Evolutionary conservation across 345 rosid species (phyloP).

Genomic region (Trapa incisa): DNA sequence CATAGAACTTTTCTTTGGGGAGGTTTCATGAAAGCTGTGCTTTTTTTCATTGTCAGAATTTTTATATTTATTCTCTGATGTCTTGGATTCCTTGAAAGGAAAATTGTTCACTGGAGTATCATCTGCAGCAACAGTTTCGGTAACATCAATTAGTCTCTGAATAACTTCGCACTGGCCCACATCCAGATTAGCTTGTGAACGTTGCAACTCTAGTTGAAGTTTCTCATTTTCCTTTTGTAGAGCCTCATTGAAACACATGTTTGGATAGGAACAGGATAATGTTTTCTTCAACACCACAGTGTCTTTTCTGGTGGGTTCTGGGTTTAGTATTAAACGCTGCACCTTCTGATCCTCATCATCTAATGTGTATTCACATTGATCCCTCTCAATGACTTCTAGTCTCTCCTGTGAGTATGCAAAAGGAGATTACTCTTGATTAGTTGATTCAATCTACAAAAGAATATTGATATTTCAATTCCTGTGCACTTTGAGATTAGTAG

Average conservation of each 20-base stretch:
- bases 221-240: slow-evolving; percentile 64
- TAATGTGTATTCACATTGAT: slow-evolving; percentile 78
- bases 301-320: slow-evolving; percentile 55
- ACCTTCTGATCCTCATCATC: slow-evolving; percentile 88
- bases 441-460: not conserved
- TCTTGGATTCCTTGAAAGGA: slow-evolving; percentile 37
- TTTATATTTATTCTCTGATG: slow-evolving; percentile 30
- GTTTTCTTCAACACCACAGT: slow-evolving; percentile 64
- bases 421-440: not conserved
- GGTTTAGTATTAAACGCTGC: slow-evolving; percentile 66
- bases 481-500: not conserved
- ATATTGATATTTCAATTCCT: not conserved
- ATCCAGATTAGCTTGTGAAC: slow-evolving; percentile 73
- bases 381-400: slow-evolving; percentile 71
- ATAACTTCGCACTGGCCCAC: slow-evolving; percentile 81
- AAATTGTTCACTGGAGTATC: slow-evolving; percentile 29
- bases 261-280: slow-evolving; percentile 81
- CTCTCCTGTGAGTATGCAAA: slow-evolving; percentile 49
- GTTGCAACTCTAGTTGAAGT: slow-evolving; percentile 69
- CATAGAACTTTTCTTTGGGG: slow-evolving; percentile 35
- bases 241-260: slow-evolving; percentile 70
- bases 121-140: slow-evolving; percentile 49
- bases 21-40: slow-evolving; percentile 29
- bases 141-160: slow-evolving; percentile 72
- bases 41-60: slow-evolving; percentile 31